Conservation (phyloP, 495 filamentous ascomycete genomes). For the Penicillium goetzii region DNA sequence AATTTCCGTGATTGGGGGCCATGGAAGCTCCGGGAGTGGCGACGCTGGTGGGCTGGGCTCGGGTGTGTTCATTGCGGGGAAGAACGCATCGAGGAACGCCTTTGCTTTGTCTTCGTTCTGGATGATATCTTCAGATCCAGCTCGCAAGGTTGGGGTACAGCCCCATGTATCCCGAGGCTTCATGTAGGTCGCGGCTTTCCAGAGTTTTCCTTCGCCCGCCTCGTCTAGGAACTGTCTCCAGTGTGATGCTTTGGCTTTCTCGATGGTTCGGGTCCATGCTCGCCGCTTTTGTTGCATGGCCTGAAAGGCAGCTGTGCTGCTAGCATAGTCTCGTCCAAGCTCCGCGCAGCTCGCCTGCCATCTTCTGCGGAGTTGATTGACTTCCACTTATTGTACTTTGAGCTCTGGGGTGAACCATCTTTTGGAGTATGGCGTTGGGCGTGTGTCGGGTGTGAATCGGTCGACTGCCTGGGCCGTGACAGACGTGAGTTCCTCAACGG, state of each 20-base stretch:
- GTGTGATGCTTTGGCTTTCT: slow-evolving; percentile 16
- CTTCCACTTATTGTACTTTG: slow-evolving; percentile 23
- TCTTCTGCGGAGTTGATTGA: slow-evolving; percentile 27
- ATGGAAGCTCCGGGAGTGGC: slow-evolving; percentile 19
- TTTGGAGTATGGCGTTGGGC: slow-evolving; percentile 32
- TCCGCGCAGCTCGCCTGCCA: slow-evolving; percentile 26
- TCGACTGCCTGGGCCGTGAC: slow-evolving; percentile 16
- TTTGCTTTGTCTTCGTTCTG: slow-evolving; percentile 31
- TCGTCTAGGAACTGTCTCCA: slow-evolving; percentile 22
- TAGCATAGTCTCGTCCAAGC: slow-evolving; percentile 15
- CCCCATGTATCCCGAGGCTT: slow-evolving; percentile 28
- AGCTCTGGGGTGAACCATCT: slow-evolving; percentile 31
- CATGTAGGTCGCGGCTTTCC: slow-evolving; percentile 33
- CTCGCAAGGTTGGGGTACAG: slow-evolving; percentile 21
- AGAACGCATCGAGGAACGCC: slow-evolving; percentile 33
- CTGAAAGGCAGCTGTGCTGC: slow-evolving; percentile 1
- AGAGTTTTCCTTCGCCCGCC: slow-evolving; percentile 22
- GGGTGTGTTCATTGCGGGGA: slow-evolving; percentile 28
- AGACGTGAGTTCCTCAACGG: slow-evolving; percentile 17
- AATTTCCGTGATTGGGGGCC: slow-evolving; percentile 28
- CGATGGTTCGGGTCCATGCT: slow-evolving; percentile 17
- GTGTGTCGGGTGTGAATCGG: slow-evolving; percentile 14
- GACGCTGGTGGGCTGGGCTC: neutral
- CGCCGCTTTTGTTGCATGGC: slow-evolving; percentile 24
- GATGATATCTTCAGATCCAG: slow-evolving; percentile 13